Base-by-base conservation (phyloP, 1,139 yeast genomes). In the Pichia sorboxylosa region DNA sequence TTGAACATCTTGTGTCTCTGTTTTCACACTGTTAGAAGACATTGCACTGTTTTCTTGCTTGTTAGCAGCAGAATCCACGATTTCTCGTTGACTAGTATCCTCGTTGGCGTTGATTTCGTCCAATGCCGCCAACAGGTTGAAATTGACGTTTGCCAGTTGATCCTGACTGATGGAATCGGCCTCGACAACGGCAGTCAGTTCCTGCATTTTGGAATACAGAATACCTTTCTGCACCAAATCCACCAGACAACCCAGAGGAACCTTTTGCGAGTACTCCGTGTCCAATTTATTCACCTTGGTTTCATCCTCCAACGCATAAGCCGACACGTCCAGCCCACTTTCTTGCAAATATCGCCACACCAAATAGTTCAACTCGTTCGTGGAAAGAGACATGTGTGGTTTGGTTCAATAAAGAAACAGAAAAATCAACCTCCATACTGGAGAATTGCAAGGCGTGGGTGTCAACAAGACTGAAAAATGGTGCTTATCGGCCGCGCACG, bases 311-410 rank as follows among this genome's bases (percentile, higher is more conserved):
- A 90, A 58, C 0, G 96, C 93, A 49, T 69, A 75, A 0, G 95
- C 90, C 2, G 93, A 66, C 24, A 83, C 64, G 36, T 81, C 92
- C 37, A 66, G 63, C 2, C 95, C 96, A 6, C 83, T 67, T 53
- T 90, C 98, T 52, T 84, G 94, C 28, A 87, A 65, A 52, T 90
- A 90, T 44, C 97, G 62, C 95, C 96, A 90, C 39, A 90, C 72
- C 49, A 90, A 66, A 54, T 90, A 87, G 62, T 90, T 90, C 38
- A 90, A 67, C 58, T 87, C 94, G 38, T 70, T 74, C 41, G 93
- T 79, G 6, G 93, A 71, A 34, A 90, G 62, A 23, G 94, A 78
- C 95, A 84, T 84, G 3, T n/a, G n/a, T n/a, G n/a, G n/a, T n/a
- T n/a, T n/a, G n/a, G n/a, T n/a, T n/a, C n/a, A n/a, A n/a, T n/a